phyloP scores from a whole-genome alignment of 306 rosid genomes.

The Morella rubra region DNA sequence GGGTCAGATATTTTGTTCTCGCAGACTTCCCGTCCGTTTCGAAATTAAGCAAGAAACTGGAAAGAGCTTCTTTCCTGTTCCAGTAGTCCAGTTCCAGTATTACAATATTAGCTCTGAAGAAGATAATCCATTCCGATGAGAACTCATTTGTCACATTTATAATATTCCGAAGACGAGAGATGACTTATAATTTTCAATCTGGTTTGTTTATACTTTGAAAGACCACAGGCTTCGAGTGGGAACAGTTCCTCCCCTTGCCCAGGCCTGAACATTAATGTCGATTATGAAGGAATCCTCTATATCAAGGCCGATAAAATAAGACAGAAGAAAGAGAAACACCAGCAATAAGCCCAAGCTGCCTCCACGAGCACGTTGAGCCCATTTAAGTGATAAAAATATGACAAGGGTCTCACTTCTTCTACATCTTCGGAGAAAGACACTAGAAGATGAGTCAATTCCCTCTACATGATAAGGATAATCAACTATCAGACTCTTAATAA shows the following conservation, averaged over 20 bases:
- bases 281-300: background rate
- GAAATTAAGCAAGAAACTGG: background rate
- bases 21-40: background rate
- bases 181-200: slow-evolving; percentile 1
- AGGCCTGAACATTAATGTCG: background rate
- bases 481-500: no score
- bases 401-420: no score
- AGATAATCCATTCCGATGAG: background rate
- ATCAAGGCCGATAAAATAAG: background rate
- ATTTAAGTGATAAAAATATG: no score
- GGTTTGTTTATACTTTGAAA: no score
- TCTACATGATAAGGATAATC: no score
- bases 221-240: no score
- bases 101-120: background rate
- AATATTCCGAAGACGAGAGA: slow-evolving; percentile 25
- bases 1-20: background rate
- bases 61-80: background rate
- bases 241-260: no score
- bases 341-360: background rate
- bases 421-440: no score
- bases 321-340: background rate
- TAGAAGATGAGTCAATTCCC: no score
- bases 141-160: background rate
- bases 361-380: no score
- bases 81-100: no score